Percentiles rank a stretch among this genome's conserved stretches.
Conservation (phyloP, 2,329 filamentous ascomycete genomes). For the Colletotrichum trifolii region DNA sequence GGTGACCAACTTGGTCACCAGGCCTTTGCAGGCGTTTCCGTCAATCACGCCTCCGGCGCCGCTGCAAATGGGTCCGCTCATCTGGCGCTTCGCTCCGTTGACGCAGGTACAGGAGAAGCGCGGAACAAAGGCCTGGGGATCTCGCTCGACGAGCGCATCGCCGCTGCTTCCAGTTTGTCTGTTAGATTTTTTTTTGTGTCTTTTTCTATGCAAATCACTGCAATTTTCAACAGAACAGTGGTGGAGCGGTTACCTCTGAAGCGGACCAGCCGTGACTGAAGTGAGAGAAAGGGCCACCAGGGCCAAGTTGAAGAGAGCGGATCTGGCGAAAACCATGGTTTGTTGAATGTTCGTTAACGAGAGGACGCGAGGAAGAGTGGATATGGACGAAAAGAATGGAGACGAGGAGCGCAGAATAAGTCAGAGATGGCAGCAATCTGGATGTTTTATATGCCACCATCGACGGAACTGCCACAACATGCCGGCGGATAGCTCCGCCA, state of each 20-base stretch:
- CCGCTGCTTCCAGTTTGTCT: not conserved
- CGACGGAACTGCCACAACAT: no score
- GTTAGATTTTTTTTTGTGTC: no score
- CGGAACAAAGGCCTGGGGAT: not conserved
- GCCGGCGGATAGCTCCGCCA: no score
- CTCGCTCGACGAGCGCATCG: not conserved
- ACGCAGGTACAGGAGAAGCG: constrained; percentile 11
- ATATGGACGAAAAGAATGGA: no score
- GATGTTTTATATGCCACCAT: no score
- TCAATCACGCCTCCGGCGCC: constrained; percentile 7
- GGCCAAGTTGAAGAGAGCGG: not conserved
- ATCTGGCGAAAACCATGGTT: constrained; percentile 3
- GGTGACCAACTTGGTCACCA: constrained; percentile 6
- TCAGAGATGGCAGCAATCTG: no score
- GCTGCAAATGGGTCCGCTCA: constrained; percentile 1
- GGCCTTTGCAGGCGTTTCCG: not conserved
- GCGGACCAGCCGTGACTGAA: not conserved
- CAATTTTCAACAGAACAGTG: not conserved
- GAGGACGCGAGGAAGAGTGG: no score
- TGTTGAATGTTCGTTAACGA: no score
- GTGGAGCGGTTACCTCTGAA: not conserved
- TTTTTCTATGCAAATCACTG: not conserved
- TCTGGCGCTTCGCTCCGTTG: not conserved
- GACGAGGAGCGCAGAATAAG: no score
- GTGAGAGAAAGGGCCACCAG: not conserved